A percentile compares a stretch with the other conserved stretches of the same genome.
These are phyloP conservation scores for Apium graveolens DNA, from an alignment of 129 eudicot species.

Conservation along the genomic window DNA sequence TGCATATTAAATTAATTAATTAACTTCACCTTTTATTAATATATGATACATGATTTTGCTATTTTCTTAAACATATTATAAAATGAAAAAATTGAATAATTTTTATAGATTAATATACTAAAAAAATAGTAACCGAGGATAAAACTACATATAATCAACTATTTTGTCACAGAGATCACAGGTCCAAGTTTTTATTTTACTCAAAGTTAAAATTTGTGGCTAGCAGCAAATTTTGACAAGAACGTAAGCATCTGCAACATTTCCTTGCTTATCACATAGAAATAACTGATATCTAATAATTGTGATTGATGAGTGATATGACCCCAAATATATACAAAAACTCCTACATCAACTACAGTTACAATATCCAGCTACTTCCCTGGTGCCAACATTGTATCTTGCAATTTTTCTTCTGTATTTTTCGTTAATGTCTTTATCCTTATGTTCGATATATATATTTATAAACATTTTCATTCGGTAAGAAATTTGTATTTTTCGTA, in stretches of 20 bases:
- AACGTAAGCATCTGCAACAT: not conserved
- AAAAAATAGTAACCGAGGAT: too few species aligned
- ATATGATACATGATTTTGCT: too few species aligned
- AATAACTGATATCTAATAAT: not conserved
- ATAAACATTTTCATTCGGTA: too few species aligned
- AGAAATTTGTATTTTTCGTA: not conserved
- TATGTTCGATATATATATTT: too few species aligned
- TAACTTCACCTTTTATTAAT: too few species aligned
- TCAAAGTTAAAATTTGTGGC: too few species aligned
- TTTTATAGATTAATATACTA: too few species aligned
- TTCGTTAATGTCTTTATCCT: not conserved
- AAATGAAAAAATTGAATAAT: too few species aligned
- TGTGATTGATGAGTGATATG: not conserved
- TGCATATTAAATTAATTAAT: too few species aligned
- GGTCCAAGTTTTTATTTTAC: not conserved
- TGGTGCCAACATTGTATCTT: conserved; percentile 11
- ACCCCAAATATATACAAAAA: not conserved
- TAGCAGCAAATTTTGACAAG: not conserved
- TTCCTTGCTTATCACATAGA: not conserved
- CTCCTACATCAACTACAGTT: not conserved
- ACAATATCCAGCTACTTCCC: not conserved
- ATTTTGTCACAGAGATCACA: not conserved
- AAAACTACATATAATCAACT: too few species aligned
- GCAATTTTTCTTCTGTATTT: not conserved
- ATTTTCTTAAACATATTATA: too few species aligned